These are phyloP conservation scores for Trichophyton equinum DNA, from an alignment of 2,329 filamentous ascomycete species.

Conservation along the genomic window DNA sequence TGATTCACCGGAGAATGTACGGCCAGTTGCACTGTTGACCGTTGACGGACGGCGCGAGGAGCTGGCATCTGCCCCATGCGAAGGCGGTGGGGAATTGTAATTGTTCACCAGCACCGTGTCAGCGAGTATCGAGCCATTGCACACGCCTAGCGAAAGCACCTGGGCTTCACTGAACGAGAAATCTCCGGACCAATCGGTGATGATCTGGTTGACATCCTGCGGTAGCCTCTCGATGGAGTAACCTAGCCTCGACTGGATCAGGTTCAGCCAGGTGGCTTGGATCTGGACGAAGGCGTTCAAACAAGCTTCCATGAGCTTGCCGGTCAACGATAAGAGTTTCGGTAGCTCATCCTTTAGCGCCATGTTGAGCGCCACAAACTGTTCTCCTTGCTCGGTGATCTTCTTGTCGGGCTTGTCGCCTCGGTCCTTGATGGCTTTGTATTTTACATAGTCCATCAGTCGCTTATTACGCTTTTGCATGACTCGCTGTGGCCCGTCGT, in stretches of 20 bases:
- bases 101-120: constrained; percentile 47
- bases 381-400: constrained; percentile 68
- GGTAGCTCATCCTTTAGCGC: constrained; percentile 87
- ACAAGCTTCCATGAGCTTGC: constrained; percentile 70
- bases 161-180: constrained; percentile 64
- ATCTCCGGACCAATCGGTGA: constrained; percentile 65
- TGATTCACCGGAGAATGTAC: constrained; percentile 50
- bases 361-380: constrained; percentile 84
- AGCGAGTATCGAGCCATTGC: constrained; percentile 57
- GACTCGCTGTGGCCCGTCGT: constrained; percentile 70
- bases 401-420: constrained; percentile 83
- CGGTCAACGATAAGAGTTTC: constrained; percentile 66
- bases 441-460: constrained; percentile 77
- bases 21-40: constrained; percentile 36
- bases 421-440: constrained; percentile 60
- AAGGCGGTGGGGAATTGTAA: constrained; percentile 43
- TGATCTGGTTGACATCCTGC: constrained; percentile 59
- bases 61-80: constrained; percentile 28
- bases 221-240: constrained; percentile 55
- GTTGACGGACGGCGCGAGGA: constrained; percentile 37
- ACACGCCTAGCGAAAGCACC: constrained; percentile 58
- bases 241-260: constrained; percentile 65
- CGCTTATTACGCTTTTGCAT: constrained; percentile 93
- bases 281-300: constrained; percentile 73
- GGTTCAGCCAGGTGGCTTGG: constrained; percentile 68